Evolutionary conservation across 2,329 filamentous ascomycete species (phyloP).

Genomic region (Fusarium luffae): DNA sequence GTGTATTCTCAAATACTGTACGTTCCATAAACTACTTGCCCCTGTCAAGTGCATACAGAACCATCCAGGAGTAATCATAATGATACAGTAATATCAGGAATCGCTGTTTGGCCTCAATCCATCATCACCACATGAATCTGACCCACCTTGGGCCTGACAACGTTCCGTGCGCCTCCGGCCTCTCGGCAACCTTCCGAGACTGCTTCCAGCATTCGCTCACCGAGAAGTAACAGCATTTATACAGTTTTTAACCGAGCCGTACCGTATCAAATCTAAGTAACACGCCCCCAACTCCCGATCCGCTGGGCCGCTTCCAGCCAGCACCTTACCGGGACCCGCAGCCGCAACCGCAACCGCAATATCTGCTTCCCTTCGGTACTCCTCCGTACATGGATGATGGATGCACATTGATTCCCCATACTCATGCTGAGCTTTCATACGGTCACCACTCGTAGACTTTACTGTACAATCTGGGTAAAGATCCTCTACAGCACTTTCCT

Average conservation of each 20-base stretch:
- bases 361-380: constrained; percentile 8
- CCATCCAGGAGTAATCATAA: constrained; percentile 2
- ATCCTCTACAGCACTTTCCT: constrained; percentile 11
- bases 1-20: constrained; percentile 8
- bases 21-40: constrained; percentile 17
- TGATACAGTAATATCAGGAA: constrained; percentile 9
- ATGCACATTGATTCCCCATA: constrained; percentile 7
- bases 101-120: constrained; percentile 14
- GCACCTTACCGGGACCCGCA: constrained; percentile 27
- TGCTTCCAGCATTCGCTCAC: constrained; percentile 23
- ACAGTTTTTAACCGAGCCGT: neutral
- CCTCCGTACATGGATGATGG: constrained; percentile 10
- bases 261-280: neutral
- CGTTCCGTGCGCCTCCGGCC: constrained; percentile 44
- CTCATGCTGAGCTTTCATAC: constrained; percentile 20
- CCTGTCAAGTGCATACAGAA: constrained; percentile 7
- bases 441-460: constrained; percentile 38
- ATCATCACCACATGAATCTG: constrained; percentile 11
- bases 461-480: constrained; percentile 14
- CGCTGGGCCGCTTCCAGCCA: constrained; percentile 42
- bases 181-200: constrained; percentile 45
- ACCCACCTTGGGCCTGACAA: constrained; percentile 17
- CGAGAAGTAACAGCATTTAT: constrained; percentile 17
- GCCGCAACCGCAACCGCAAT: constrained; percentile 15
- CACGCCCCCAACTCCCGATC: constrained; percentile 39